phyloP scores from a whole-genome alignment of 2,329 filamentous ascomycete genomes.

The Gyromitra esculenta region DNA sequence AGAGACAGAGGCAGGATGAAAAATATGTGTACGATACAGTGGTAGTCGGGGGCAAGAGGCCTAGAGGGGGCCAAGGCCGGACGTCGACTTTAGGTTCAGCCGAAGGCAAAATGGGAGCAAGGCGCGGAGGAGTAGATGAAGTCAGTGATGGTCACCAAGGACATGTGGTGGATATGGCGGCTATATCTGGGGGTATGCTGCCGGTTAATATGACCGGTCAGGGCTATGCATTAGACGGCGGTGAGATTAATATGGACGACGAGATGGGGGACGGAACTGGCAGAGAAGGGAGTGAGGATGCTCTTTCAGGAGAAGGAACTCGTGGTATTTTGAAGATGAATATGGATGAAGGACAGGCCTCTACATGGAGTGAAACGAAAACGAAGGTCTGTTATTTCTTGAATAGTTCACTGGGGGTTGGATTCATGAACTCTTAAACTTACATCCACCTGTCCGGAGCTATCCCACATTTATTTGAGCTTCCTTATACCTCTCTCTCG shows the following conservation, averaged over 20 bases:
- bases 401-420: not conserved
- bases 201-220: constrained; percentile 45
- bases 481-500: not conserved
- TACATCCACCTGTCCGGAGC: not conserved
- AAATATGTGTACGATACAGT: constrained; percentile 44
- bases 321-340: constrained; percentile 49
- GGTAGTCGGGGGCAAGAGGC: constrained; percentile 39
- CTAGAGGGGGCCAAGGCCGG: constrained; percentile 37
- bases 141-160: constrained; percentile 20
- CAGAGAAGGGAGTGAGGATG: constrained; percentile 44
- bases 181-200: constrained; percentile 30
- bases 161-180: constrained; percentile 42
- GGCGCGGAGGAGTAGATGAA: constrained; percentile 28
- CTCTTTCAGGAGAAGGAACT: constrained; percentile 39
- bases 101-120: constrained; percentile 23
- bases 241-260: constrained; percentile 45
- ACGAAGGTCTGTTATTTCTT: constrained; percentile 67
- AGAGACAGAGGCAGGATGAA: constrained; percentile 31
- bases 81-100: constrained; percentile 46
- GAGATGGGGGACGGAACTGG: constrained; percentile 46
- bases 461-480: not conserved
- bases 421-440: not conserved
- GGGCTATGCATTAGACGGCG: constrained; percentile 42
- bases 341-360: constrained; percentile 65
- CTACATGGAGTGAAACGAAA: constrained; percentile 83